These are phyloP conservation scores for Carex parvula DNA, from an alignment of 176 grass and related monocot genomes.

Conservation along the genomic window DNA sequence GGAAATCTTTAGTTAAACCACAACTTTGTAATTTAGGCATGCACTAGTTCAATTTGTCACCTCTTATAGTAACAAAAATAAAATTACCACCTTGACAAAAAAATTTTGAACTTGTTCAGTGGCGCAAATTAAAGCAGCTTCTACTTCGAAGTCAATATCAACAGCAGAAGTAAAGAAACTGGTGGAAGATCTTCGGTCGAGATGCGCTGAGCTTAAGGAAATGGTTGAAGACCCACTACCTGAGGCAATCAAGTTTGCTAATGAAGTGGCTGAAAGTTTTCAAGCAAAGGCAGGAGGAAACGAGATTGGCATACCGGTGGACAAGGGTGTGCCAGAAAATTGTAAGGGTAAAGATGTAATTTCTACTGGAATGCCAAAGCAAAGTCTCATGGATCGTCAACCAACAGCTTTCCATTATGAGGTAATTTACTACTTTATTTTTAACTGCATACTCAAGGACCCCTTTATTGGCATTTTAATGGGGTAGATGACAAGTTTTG, in stretches of 20 bases:
- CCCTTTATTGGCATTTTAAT: background rate
- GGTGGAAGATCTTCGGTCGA: background rate
- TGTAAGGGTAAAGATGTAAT: conserved; percentile 8
- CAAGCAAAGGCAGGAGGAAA: background rate
- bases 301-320: background rate
- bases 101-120: background rate
- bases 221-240: conserved; percentile 1
- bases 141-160: background rate
- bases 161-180: conserved; percentile 1
- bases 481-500: background rate
- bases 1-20: background rate
- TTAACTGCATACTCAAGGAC: background rate
- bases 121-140: background rate
- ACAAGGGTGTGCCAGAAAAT: background rate
- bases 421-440: conserved; percentile 19
- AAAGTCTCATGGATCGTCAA: conserved; percentile 31
- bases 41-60: background rate
- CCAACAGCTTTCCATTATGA: conserved; percentile 28
- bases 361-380: conserved; percentile 1
- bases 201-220: background rate
- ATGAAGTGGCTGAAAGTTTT: background rate
- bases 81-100: background rate
- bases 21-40: background rate
- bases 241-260: conserved; percentile 19
- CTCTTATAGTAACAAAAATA: background rate